Base-by-base conservation (phyloP, 768 basidiomycete species). In the Guyanaporus albipodus region DNA sequence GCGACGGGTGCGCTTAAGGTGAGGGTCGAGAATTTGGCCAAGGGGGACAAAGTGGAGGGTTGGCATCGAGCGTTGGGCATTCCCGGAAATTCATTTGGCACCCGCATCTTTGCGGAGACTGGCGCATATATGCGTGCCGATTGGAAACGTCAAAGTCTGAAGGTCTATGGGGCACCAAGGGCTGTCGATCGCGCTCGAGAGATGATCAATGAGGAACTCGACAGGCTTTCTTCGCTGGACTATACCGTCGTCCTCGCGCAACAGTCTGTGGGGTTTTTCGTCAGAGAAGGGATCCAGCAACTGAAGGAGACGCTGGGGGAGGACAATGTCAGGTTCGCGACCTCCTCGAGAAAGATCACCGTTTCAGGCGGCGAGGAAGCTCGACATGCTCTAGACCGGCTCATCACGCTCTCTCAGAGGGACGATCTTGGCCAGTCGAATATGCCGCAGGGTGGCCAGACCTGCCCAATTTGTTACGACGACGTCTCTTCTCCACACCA, bases 361-460 rank as follows among this genome's bases (percentile, higher is more conserved):
- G 66, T 84, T 35, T 73, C 73, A 19, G 82, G 82, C 1, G 78
- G 76, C 9, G 81, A 82, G 44, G 75, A 79, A 24, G 80, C 75
- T 1, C 69, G 73, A 8, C 73, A 77, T 33, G 63, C 72, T 23
- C 56, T 83, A 15, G 62, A 67, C 40, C 60, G 68, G 37, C 64
- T 80, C 14, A 70, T 80, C 21, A 60, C 69, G 2, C 70, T 77
- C 42, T 72, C 76, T 4, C 46, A 68, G 7, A 60, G 57, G 14
- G 63, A 61, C 5, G 33, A 47, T 7, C 38, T 11, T 29, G 43
- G 23, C 14, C 32, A 44, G 7, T 24, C 31, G 0, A 42, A 44
- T 11, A 18, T 31, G 34, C 50, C 49, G 19, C 42, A 47, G 21
- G 54, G 36, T 14, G 8, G 32, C 22, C 51, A 55, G 14, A 53